Evolutionary conservation across 768 basidiomycete species (phyloP), one percentile per base, ranked within the genome.

Genomic region (Termitomyces sp.): DNA sequence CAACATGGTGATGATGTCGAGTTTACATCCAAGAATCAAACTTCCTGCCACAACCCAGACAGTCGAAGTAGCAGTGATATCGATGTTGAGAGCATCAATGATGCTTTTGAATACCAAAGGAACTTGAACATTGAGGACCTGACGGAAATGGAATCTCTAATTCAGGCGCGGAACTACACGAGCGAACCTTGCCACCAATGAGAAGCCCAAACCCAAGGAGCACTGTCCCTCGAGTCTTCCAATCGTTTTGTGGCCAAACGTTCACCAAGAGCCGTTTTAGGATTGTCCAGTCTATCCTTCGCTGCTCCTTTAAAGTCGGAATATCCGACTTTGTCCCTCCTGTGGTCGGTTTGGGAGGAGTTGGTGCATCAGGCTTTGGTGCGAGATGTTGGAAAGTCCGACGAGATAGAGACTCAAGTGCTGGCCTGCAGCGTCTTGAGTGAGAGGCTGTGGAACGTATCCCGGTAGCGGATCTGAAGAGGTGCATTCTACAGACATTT

Each of bases 91-190:
- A 1, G 91, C 74, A 71, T 99, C 96, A 56, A 99, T 87, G 47
- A 99, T 84, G 32, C 81, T 74, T 75, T 98, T 98, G 84, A 99
- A 99, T 63, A 98, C 77, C 66, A 93, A 84, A 0, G 97, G 97
- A n/a, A 99, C 96, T 81, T 98, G 96, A 0, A 99, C 97, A 71
- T 98, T 99, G 60, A 98, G 76, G 48, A 97, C 76, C 94, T 95
- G 59, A 36, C 54, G 9, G 56, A 48, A 45, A 52, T 47, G 25
- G 42, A 40, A 20, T 14, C 32, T 29, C 47, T 34, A 60, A 45
- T 12, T 15, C 43, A 53, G 12, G n/a, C 4, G 7, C 43, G n/a
- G 69, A 57, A 63, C 10, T 50, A 11, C 12, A 29, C 2, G 11
- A 46, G 61, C 81, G 59, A 56, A 95, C 93, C 84, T 99, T 99